phyloP scores from a whole-genome alignment of 2,329 filamentous ascomycete species.

The Botrytis byssoidea region DNA sequence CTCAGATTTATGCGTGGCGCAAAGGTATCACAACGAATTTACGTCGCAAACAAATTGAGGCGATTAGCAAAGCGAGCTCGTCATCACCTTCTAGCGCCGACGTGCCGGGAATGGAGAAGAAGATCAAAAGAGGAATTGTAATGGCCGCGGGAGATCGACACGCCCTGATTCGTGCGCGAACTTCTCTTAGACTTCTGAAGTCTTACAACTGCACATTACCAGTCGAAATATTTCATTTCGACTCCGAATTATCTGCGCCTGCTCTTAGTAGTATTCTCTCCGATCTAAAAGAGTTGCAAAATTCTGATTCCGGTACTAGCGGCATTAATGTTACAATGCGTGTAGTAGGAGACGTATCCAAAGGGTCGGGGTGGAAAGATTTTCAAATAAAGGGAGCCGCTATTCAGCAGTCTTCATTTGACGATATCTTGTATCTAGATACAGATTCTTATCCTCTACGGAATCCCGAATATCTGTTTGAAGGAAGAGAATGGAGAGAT shows the following conservation, averaged over 20 bases:
- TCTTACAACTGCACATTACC: slow-evolving; percentile 31
- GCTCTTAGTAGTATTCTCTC: neutral
- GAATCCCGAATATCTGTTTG: slow-evolving; percentile 27
- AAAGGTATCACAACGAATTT: slow-evolving; percentile 24
- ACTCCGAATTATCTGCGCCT: slow-evolving; percentile 22
- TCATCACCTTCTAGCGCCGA: neutral
- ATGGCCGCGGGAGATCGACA: slow-evolving; percentile 29
- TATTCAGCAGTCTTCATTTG: slow-evolving; percentile 29
- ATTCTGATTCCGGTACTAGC: neutral
- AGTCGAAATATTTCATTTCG: slow-evolving; percentile 30
- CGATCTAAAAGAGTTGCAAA: neutral
- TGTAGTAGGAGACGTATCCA: slow-evolving; percentile 23
- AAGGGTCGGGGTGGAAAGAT: slow-evolving; percentile 29
- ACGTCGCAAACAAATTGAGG: slow-evolving; percentile 11
- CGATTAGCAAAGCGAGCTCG: slow-evolving; percentile 11
- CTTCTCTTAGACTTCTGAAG: slow-evolving; percentile 25
- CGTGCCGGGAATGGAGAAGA: neutral
- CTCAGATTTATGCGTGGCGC: slow-evolving; percentile 26
- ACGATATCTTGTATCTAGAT: slow-evolving; percentile 29
- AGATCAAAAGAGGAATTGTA: slow-evolving; percentile 27
- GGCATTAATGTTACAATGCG: slow-evolving; percentile 23
- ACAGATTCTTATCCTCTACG: slow-evolving; percentile 27
- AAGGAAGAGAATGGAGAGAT: slow-evolving; percentile 26
- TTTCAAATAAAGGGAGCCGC: slow-evolving; percentile 30
- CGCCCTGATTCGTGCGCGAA: slow-evolving; percentile 25